Base-by-base conservation (phyloP, 345 rosid species). In the Syzygium jambos region DNA sequence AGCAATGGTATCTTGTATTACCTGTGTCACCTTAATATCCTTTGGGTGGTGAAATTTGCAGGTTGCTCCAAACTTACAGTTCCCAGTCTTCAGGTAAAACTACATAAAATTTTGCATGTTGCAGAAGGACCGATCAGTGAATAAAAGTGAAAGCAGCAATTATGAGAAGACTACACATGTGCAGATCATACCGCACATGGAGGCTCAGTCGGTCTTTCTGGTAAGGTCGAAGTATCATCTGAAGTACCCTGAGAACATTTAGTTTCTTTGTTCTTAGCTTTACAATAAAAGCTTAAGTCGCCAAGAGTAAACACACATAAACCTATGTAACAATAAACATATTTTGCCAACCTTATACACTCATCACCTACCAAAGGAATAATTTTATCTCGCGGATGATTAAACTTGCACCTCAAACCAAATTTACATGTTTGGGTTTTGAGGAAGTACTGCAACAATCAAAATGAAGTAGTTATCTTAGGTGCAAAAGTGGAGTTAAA, bases 41-140 rank as follows among this genome's bases (percentile, higher is more conserved):
- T 93, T 96, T 88, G 98, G 99, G 90, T 97, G 99, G 91, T 97
- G 92, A 90, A 96, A 97, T 90, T 95, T 97, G 95, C 99, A 97
- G 63, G 95, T 92, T 84, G 92, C 87, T 87, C 98, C 99, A 93
- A 94, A 97, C 90, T 97, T 97, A 92, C 99, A 97, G 89, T 87
- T 92, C 85, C 98, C 98, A 86, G 96, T 97, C 93, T 95, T 97
- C 96, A 94, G 61, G 90, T 95, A 96, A 90, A 95, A 97, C 99
- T 97, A 95, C 89, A 90, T 54, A 65, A 65, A 85, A 87, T 53
- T 55, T 85, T 78, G 87, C 63, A 89, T 86, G 86, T 88, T 80
- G 82, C 73, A 77, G 46, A 73, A 73, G 86, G 78, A 88, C 85
- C 59, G 19, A n/a, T 17, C 43, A n/a, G 38, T 84, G 14, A 84